These are phyloP conservation scores for Juglanconis sp. DNA, from an alignment of 2,329 filamentous ascomycete genomes.

Conservation along the genomic window DNA sequence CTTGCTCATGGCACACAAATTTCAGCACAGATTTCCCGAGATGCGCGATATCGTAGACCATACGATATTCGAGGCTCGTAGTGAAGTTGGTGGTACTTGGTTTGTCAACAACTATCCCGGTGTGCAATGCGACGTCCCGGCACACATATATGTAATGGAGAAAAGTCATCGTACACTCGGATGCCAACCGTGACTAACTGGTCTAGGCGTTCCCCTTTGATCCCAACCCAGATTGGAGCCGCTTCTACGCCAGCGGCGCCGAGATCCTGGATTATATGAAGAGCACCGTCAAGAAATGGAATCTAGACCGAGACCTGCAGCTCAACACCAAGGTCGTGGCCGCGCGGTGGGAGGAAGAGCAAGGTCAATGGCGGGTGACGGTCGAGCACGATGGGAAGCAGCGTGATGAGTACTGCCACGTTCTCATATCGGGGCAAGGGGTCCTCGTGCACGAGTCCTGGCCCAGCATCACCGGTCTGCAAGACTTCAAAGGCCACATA, in stretches of 20 bases:
- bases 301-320: conserved; percentile 34
- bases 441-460: no score
- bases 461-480: no score
- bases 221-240: conserved; percentile 57
- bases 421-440: no score
- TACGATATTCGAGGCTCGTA: conserved; percentile 29
- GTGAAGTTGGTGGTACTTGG: conserved; percentile 33
- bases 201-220: no score
- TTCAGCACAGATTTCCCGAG: conserved; percentile 32
- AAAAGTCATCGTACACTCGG: no score
- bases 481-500: conserved; percentile 30
- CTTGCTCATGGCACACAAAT: conserved; percentile 33
- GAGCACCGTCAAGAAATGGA: conserved; percentile 42
- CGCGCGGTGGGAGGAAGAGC: no score
- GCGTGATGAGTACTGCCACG: no score
- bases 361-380: no score
- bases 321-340: conserved; percentile 30
- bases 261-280: conserved; percentile 57
- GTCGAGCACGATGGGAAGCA: no score
- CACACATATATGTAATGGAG: conserved; percentile 11
- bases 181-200: no score
- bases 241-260: conserved; percentile 51
- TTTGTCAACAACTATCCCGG: conserved; percentile 30
- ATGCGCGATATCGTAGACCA: conserved; percentile 25
- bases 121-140: conserved; percentile 20